Evolutionary conservation across 139 green algal species (phyloP), one percentile per base, ranked within the genome.

Genomic region (Pleodorina starrii): DNA sequence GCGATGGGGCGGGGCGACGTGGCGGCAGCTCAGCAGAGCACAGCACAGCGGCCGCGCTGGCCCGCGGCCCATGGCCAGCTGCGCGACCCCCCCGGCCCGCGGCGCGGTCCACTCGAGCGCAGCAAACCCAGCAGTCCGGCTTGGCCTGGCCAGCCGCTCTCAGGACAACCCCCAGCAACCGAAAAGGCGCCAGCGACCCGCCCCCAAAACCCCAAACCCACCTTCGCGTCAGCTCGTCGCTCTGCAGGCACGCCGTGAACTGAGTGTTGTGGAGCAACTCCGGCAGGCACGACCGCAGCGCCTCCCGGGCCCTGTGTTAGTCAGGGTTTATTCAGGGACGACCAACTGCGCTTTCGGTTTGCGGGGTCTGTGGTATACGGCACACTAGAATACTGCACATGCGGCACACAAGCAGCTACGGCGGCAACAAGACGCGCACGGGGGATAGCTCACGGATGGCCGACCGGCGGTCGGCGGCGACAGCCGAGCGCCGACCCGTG

Each of bases 221-320:
- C 85, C 95, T 90, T 38, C 96, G 93, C 23, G 98, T 99, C n/a
- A 96, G 97, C 0, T 95, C 86, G 72, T 99, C 98, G 66, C 98
- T 97, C 90, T 98, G 98, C 11, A 99, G 94, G 90, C 96, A 99
- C 25, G 93, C 91, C 0, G 96, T 98, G 92, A 99, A 99, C 75
- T 94, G 91, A 1, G 94, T 92, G 89, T 98, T 97, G 46, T 95
- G 91, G 46, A 99, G 93, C 57, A 97, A 95, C 78, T 98, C 96
- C 10, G 98, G 98, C 72, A 99, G 91, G 91, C 97, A 99, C 80
- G 97, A 95, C 12, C 97, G 93, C 91, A 99, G 91, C 29, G 98
- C 97, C 91, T 99, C 98, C 9, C 97, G 92, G n/a, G 98, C 98
- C 6, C 98, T 94, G 85, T 17, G 87, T 66, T 27, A 17, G 51